Evolutionary conservation across 2,329 filamentous ascomycete genomes (phyloP), one percentile per base, ranked within the genome.

Genomic region (Sporothrix humicola): DNA sequence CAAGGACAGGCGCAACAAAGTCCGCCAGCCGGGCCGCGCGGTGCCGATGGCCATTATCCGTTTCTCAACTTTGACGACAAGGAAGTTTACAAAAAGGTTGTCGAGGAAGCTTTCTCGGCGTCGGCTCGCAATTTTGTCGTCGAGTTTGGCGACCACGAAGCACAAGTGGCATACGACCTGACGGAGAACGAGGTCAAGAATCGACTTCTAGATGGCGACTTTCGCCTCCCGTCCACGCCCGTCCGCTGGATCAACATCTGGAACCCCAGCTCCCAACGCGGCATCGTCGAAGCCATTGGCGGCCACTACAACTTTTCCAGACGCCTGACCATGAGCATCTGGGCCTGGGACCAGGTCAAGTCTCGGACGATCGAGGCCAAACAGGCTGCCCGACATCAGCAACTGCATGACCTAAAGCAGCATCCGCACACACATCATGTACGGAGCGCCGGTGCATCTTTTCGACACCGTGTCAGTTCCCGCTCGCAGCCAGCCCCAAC

Each of bases 191-290:
- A 86, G 2, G 79, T 90, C 44, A 73, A 79, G 15, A 74, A 75
- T 20, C 79, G 88, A 1, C 78, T 85, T 82, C 17, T 13, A 5
- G 58, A 10, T 20, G 17, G 13, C 58, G 20, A 44, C 44, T 13
- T 17, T 15, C 56, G 54, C 8, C n/a, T 13, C n/a, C 63, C 86
- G 84, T 74, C 79, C 1, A 78, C 78, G 54, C 81, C 81, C 2
- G 89, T 92, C 3, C 85, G 91, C 80, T 94, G 92, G 92, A 93
- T 94, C 77, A 93, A 94, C 75, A 86, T 94, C 37, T 94, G 91
- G 90, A 85, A 88, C 65, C 91, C 91, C 0, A 87, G 89, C 77
- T 80, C 81, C 20, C 91, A 93, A 77, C 83, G 82, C 50, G 83
- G 87, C 2, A 78, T 87, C 10, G 84, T 94, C 61, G 73, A 84